Evolutionary conservation across 768 basidiomycete genomes (phyloP), one percentile per base, ranked within the genome.

Genomic region (Podaxis sp.): DNA sequence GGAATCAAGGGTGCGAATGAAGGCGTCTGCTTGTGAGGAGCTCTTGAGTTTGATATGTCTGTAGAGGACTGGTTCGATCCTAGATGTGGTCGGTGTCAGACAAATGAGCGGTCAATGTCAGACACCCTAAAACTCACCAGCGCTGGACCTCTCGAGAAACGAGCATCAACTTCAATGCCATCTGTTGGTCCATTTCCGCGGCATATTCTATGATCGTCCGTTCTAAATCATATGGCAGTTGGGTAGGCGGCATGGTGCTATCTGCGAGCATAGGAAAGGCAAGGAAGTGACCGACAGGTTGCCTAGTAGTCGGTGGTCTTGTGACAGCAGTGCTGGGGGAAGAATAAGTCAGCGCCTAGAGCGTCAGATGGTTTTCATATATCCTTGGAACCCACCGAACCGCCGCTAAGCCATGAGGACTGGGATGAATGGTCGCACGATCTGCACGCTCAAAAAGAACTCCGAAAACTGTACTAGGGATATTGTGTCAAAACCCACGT

Each of bases 31-130:
- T 28, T 63, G 61, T 4, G 55, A 55, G 19, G 33, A 28, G 17
- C 48, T 40, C 28, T 44, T 48, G 17, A 63, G 46, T n/a, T 30
- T 57, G 61, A 63, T 39, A 28, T 63, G 54, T 39, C 61, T 48
- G 22, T 63, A 63, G 38, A 63, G 54, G 3, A 57, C 51, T n/a
- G 61, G 61, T 38, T 63, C 61, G 19, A 57, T 48, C 61, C 61
- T 63, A 28, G 2, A 30, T 9, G 15, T 15, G 39, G 28, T 30
- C 26, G 17, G 22, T 24, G 24, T 49, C 42, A 57, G 56, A 8
- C 0, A n/a, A 9, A 24, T 11, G 19, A 22, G 22, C 4, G 4
- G 49, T 24, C 22, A 1, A 33, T 2, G 15, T 4, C 2, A 28
- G 19, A 51, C 12, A 15, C 19, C n/a, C 4, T 2, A 24, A 17